A percentile compares a stretch with the other conserved stretches of the same genome.
Evolutionary conservation across 306 rosid species (phyloP).

Genomic region (Benincasa hispida): DNA sequence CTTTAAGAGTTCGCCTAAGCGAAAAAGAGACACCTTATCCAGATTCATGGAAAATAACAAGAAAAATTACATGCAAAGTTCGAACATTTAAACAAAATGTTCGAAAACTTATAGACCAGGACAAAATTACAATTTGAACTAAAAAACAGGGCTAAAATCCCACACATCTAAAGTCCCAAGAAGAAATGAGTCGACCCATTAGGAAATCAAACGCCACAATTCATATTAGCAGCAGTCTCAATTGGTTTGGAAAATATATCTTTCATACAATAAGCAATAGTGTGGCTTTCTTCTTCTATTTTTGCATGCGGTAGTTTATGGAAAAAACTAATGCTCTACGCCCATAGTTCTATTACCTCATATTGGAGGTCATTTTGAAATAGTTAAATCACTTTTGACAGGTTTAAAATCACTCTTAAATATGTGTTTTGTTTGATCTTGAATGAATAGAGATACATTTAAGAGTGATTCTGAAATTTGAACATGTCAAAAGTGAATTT

Average conservation of each 20-base stretch:
- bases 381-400: not conserved
- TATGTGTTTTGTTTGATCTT: too few relatives aligned
- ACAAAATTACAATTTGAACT: not conserved
- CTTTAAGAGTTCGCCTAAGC: not conserved
- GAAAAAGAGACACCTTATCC: not conserved
- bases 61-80: not conserved
- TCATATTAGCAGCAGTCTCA: not conserved
- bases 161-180: not conserved
- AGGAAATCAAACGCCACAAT: not conserved
- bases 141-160: not conserved
- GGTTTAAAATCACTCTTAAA: too few relatives aligned
- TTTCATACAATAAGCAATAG: not conserved
- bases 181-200: not conserved
- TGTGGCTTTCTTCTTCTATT: not conserved
- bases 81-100: not conserved
- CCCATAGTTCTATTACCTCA: not conserved
- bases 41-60: not conserved
- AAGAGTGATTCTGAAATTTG: too few relatives aligned
- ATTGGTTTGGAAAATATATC: not conserved
- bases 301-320: not conserved
- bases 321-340: not conserved
- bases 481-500: too few relatives aligned
- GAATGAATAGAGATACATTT: not conserved
- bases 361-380: too few relatives aligned
- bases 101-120: not conserved